Evolutionary conservation across 345 rosid species (phyloP).

Genomic region (Eutrema heterophyllum): DNA sequence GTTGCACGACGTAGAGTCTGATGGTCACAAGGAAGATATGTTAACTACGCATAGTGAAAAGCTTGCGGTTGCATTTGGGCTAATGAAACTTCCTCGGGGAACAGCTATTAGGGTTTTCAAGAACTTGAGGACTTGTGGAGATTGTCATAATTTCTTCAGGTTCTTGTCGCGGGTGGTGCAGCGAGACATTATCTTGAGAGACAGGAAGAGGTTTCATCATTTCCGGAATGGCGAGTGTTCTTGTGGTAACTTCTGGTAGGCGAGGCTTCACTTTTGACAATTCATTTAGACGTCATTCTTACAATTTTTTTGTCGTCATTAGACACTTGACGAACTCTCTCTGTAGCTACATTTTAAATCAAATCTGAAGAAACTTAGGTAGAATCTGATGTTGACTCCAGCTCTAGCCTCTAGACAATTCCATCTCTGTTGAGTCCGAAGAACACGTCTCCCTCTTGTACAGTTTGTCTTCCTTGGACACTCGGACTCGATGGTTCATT

Average conservation of each 20-base stretch:
- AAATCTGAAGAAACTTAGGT: background rate
- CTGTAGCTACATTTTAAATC: background rate
- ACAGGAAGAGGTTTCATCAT: slow-evolving; percentile 38
- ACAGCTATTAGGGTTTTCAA: slow-evolving; percentile 31
- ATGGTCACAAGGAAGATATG: slow-evolving; percentile 28
- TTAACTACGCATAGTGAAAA: slow-evolving; percentile 35
- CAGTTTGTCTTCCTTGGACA: background rate
- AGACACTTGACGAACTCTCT: background rate
- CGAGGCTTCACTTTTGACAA: background rate
- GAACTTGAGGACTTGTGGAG: slow-evolving; percentile 39
- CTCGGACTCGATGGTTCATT: background rate
- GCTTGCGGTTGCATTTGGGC: slow-evolving; percentile 33
- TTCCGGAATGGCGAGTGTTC: slow-evolving; percentile 32
- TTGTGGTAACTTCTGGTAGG: slow-evolving; percentile 37
- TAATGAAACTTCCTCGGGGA: slow-evolving; percentile 32
- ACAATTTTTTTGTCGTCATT: background rate
- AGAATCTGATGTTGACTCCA: background rate
- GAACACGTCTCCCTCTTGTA: background rate
- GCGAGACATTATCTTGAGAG: slow-evolving; percentile 34
- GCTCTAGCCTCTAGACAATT: background rate
- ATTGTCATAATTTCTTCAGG: slow-evolving; percentile 32
- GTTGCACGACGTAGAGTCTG: slow-evolving; percentile 33
- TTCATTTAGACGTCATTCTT: slow-evolving; percentile 2
- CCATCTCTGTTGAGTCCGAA: background rate
- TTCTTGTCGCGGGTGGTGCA: slow-evolving; percentile 25